phyloP scores from a whole-genome alignment of 306 rosid species.

The Acacia crassicarpa region DNA sequence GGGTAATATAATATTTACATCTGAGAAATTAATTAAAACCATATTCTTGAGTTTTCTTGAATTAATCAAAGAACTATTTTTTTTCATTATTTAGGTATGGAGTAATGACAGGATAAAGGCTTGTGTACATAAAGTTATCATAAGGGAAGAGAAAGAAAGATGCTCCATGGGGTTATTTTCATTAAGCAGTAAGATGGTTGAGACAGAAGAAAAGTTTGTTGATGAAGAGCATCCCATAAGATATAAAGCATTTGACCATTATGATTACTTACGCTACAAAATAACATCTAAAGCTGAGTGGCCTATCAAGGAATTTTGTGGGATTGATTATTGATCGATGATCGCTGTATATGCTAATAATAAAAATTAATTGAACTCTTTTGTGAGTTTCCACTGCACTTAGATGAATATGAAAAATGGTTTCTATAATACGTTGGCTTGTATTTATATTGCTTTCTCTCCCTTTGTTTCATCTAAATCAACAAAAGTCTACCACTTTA shows the following conservation, averaged over 20 bases:
- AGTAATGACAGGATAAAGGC: slow-evolving; percentile 33
- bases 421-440: background rate
- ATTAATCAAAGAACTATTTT: background rate
- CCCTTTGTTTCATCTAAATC: background rate
- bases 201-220: slow-evolving; percentile 29
- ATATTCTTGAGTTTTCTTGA: background rate
- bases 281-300: background rate
- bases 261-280: slow-evolving; percentile 26
- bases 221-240: slow-evolving; percentile 39
- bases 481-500: background rate
- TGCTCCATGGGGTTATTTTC: slow-evolving; percentile 42
- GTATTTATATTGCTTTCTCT: background rate
- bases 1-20: background rate
- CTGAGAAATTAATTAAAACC: background rate
- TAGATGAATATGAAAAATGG: background rate
- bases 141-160: slow-evolving; percentile 34
- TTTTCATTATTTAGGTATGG: slow-evolving; percentile 30
- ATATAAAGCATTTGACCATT: slow-evolving; percentile 39
- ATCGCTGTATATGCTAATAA: background rate
- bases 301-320: background rate
- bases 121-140: slow-evolving; percentile 35
- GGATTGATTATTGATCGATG: background rate
- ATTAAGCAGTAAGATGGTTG: slow-evolving; percentile 21
- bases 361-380: background rate
- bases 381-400: background rate